Conservation (phyloP, 164 flowering plant species). For the Umbellularia californica region DNA sequence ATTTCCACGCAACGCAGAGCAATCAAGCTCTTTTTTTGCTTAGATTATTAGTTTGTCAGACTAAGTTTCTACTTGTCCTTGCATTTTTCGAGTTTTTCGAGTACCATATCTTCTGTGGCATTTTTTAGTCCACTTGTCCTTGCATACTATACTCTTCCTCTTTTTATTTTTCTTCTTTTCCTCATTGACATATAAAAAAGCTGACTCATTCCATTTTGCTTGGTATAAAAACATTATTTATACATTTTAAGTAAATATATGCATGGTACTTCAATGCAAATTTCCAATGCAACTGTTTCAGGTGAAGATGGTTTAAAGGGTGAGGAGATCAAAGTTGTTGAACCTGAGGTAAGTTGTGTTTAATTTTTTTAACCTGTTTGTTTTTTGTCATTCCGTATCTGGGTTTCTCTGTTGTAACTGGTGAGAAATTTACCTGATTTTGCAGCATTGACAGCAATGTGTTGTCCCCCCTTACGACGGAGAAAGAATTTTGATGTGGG, state of each 20-base stretch:
- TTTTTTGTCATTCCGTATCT: not conserved
- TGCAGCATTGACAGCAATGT: slow-evolving; percentile 1
- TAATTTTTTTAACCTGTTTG: not conserved
- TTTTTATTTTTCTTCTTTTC: too few species aligned
- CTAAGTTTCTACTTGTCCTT: too few species aligned
- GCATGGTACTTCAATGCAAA: not conserved
- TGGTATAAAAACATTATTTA: not conserved
- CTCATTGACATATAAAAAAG: not conserved
- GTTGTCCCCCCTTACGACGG: not conserved
- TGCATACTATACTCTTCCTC: too few species aligned
- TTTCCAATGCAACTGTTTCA: slow-evolving; percentile 13
- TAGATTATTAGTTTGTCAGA: too few species aligned
- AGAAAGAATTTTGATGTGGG: not conserved
- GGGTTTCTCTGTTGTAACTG: not conserved
- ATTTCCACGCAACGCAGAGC: too few species aligned
- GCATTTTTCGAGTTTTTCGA: too few species aligned
- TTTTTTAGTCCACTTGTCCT: too few species aligned
- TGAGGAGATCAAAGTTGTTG: slow-evolving; percentile 50
- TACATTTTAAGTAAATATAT: not conserved
- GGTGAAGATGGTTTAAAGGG: slow-evolving; percentile 54
- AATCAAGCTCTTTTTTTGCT: too few species aligned
- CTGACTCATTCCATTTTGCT: not conserved
- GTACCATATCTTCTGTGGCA: too few species aligned
- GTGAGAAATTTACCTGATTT: not conserved
- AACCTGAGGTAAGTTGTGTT: slow-evolving; percentile 31